phyloP scores from a whole-genome alignment of 1,284 basidiomycete genomes.

The Bjerkandera adusta region DNA sequence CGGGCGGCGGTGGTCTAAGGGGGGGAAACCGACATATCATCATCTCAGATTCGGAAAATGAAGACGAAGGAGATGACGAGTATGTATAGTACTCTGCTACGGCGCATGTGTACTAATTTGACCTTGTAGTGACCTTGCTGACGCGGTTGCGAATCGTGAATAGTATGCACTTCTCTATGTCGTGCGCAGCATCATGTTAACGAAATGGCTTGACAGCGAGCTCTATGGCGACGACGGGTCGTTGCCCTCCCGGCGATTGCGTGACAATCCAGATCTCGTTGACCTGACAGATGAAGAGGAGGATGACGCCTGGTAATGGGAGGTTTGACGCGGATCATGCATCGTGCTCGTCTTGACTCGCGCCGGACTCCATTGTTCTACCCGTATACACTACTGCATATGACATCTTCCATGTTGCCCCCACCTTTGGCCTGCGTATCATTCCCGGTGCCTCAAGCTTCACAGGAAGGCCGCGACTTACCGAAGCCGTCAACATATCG shows the following conservation, averaged over 20 bases:
- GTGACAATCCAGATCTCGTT: neutral
- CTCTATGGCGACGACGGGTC: conserved; percentile 19
- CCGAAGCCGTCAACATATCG: too few species aligned
- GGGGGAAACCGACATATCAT: neutral
- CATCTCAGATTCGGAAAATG: conserved; percentile 8
- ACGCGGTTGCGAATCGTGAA: conserved; percentile 15
- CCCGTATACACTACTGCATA: too few species aligned
- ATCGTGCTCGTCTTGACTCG: too few species aligned
- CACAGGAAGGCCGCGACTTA: too few species aligned
- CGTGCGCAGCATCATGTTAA: neutral
- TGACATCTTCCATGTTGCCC: too few species aligned
- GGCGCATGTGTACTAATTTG: neutral
- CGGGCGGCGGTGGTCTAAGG: neutral
- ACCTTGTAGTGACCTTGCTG: conserved; percentile 8
- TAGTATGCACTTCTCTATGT: conserved; percentile 6
- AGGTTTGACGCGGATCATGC: too few species aligned
- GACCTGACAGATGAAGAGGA: too few species aligned
- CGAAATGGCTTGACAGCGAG: conserved; percentile 3
- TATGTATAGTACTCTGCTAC: conserved; percentile 1
- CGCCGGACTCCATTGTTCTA: too few species aligned
- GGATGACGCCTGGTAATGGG: too few species aligned
- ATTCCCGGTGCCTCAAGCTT: too few species aligned
- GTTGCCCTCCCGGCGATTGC: conserved; percentile 8
- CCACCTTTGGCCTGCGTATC: too few species aligned
- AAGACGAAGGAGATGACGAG: conserved; percentile 8